Conservation (phyloP, 2,329 filamentous ascomycete species). For the Biscogniauxia marginata region DNA sequence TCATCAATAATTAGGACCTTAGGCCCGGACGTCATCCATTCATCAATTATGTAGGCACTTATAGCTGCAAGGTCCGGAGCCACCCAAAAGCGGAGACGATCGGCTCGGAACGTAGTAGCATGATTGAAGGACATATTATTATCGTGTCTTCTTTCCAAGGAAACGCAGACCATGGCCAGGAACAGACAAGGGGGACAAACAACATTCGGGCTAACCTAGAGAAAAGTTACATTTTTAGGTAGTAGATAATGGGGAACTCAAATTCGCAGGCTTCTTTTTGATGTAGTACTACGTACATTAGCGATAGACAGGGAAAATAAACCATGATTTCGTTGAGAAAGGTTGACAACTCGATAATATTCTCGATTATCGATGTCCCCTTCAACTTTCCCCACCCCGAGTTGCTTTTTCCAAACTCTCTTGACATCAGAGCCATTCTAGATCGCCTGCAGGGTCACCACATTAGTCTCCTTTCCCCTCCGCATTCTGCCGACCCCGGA, state of each 20-base stretch:
- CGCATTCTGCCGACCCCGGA: constrained; percentile 1
- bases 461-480: neutral
- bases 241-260: neutral
- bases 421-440: neutral
- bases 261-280: neutral
- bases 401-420: neutral
- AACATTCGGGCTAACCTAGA: neutral
- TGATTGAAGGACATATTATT: neutral
- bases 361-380: neutral
- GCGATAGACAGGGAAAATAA: neutral
- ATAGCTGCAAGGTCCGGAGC: neutral
- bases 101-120: neutral
- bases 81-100: neutral
- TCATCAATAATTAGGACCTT: neutral
- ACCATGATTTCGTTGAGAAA: neutral
- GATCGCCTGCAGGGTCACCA: neutral
- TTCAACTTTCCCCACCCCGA: neutral
- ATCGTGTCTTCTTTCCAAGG: neutral
- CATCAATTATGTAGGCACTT: too few species aligned
- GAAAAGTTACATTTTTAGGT: neutral
- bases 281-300: neutral
- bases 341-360: neutral
- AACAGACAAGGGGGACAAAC: neutral
- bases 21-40: neutral
- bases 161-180: neutral